phyloP scores from a whole-genome alignment of 1,284 basidiomycete species.

The Pisolithus thermaeus region DNA sequence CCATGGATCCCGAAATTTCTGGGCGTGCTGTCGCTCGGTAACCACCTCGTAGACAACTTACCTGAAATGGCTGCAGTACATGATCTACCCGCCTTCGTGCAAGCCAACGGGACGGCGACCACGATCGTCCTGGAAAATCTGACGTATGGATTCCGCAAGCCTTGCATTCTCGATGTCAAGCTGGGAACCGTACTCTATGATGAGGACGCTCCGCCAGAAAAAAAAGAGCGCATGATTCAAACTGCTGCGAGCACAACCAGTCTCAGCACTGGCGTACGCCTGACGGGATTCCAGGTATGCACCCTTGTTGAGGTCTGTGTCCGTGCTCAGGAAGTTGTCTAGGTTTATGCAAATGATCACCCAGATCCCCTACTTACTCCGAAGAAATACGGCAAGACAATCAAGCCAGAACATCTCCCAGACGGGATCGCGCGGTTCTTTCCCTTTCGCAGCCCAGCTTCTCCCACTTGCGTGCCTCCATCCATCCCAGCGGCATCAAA shows the following conservation, averaged over 20 bases:
- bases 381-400: slow-evolving; percentile 78
- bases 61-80: too few relatives aligned
- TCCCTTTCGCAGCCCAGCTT: too few relatives aligned
- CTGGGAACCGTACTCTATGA: slow-evolving; percentile 64
- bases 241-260: slow-evolving; percentile 71
- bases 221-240: slow-evolving; percentile 73
- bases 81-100: background rate
- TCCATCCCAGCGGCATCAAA: too few relatives aligned
- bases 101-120: background rate
- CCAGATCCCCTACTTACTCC: slow-evolving; percentile 54
- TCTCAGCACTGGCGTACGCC: slow-evolving; percentile 66
- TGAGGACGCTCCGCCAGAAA: slow-evolving; percentile 47
- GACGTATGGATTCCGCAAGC: slow-evolving; percentile 64
- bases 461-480: too few relatives aligned
- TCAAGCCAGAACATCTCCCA: slow-evolving; percentile 63
- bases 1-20: slow-evolving; percentile 13
- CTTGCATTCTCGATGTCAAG: slow-evolving; percentile 89
- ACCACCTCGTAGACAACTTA: too few relatives aligned
- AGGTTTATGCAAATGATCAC: slow-evolving; percentile 71
- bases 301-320: background rate
- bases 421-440: too few relatives aligned
- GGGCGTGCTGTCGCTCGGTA: too few relatives aligned
- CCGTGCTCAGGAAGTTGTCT: background rate
- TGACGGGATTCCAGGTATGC: slow-evolving; percentile 87
- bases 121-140: slow-evolving; percentile 86